Evolutionary conservation across 805 yeast genomes (phyloP).

Genomic region (Metschnikowia corniflorae): DNA sequence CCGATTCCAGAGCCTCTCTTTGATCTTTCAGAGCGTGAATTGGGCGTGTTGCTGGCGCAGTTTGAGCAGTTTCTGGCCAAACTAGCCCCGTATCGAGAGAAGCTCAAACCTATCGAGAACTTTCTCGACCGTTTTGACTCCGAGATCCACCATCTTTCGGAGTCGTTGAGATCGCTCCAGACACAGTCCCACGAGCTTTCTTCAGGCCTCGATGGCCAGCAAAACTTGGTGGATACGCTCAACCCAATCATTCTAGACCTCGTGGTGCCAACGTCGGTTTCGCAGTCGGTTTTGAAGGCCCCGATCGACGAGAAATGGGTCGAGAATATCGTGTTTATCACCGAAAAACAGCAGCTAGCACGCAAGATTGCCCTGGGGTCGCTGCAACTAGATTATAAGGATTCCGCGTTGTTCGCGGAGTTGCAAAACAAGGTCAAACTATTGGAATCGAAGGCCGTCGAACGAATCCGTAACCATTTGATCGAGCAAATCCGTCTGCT

Average conservation of each 20-base stretch:
- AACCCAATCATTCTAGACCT: slow-evolving; percentile 76
- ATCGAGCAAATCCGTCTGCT: slow-evolving; percentile 63
- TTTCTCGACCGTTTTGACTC: slow-evolving; percentile 55
- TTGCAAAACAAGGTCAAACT: slow-evolving; percentile 40
- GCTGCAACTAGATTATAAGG: slow-evolving; percentile 17
- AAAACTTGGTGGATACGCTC: slow-evolving; percentile 39
- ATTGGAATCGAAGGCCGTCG: slow-evolving; percentile 62
- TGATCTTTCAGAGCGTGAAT: slow-evolving; percentile 15
- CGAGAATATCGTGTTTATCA: slow-evolving; percentile 55
- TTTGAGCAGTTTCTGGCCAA: slow-evolving; percentile 13
- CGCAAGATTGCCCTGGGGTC: slow-evolving; percentile 15
- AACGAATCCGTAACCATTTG: slow-evolving; percentile 69
- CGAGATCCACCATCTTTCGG: slow-evolving; percentile 38
- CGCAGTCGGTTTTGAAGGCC: slow-evolving; percentile 54
- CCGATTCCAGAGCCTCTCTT: slow-evolving; percentile 1
- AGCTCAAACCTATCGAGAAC: slow-evolving; percentile 48
- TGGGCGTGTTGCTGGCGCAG: slow-evolving; percentile 17
- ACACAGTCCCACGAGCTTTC: slow-evolving; percentile 32
- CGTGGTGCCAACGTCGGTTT: slow-evolving; percentile 69
- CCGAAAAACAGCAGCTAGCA: slow-evolving; percentile 58
- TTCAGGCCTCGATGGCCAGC: slow-evolving; percentile 25
- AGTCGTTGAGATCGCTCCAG: slow-evolving; percentile 31
- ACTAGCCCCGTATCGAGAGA: slow-evolving; percentile 15
- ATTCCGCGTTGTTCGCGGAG: slow-evolving; percentile 26
- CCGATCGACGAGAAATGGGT: slow-evolving; percentile 61